phyloP scores from a whole-genome alignment of 1,139 yeast species.

The Yamadazyma sp. region DNA sequence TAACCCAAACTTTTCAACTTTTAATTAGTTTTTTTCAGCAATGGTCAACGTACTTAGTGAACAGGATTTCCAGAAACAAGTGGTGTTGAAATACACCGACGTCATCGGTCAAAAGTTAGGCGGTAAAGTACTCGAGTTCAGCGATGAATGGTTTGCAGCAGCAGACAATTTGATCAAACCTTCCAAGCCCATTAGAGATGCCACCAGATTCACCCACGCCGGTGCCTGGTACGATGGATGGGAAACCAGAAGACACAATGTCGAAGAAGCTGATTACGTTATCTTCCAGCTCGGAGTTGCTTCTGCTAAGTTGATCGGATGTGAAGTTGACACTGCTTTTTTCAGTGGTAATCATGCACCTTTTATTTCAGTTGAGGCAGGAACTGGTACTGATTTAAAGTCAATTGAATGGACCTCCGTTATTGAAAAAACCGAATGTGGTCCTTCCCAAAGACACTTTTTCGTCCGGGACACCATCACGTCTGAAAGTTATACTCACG shows the following conservation, averaged over 20 bases:
- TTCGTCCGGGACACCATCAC: conserved; percentile 65
- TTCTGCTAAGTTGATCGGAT: conserved; percentile 74
- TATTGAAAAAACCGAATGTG: conserved; percentile 73
- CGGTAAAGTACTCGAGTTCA: conserved; percentile 63
- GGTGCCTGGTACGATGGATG: conserved; percentile 99
- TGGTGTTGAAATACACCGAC: conserved; percentile 56
- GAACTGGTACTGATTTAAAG: conserved; percentile 35
- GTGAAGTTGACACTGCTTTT: conserved; percentile 89
- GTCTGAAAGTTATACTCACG: conserved; percentile 66
- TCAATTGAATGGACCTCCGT: conserved; percentile 65
- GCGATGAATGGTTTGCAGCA: conserved; percentile 95
- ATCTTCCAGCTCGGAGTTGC: conserved; percentile 80
- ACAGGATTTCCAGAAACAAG: conserved; percentile 42
- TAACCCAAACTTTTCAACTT: not conserved
- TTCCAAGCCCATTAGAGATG: conserved; percentile 74
- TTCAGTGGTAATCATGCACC: conserved; percentile 97
- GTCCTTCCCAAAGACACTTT: conserved; percentile 84
- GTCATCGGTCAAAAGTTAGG: conserved; percentile 86
- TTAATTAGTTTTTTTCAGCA: not conserved
- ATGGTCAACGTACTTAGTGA: conserved; percentile 35
- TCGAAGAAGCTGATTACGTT: conserved; percentile 83
- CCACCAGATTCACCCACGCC: conserved; percentile 71
- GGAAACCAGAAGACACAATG: conserved; percentile 95
- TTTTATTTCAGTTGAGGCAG: conserved; percentile 78
- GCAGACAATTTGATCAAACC: conserved; percentile 89